phyloP scores from a whole-genome alignment of 371 early-diverging fungal species.

The Mucor sp. region DNA sequence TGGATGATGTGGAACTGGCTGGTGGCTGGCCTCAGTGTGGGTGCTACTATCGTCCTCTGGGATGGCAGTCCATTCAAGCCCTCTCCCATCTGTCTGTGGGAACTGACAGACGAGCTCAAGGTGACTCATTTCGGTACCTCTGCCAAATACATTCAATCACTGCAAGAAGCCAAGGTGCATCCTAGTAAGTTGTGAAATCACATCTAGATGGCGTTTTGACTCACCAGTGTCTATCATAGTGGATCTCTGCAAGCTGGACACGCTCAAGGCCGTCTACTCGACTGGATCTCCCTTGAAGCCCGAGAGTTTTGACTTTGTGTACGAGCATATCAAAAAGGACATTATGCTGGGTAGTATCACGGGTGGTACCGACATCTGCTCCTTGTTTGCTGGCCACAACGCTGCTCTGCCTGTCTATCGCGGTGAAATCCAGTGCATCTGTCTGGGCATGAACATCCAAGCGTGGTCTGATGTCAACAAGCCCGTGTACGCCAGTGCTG shows the following conservation, averaged over 20 bases:
- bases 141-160: conserved; percentile 93
- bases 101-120: conserved; percentile 73
- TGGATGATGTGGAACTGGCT: conserved; percentile 99
- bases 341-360: conserved; percentile 91
- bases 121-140: conserved; percentile 93
- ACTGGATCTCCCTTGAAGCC: conserved; percentile 96
- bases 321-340: conserved; percentile 79
- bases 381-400: conserved; percentile 92
- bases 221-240: conserved; percentile 13
- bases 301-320: conserved; percentile 90
- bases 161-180: conserved; percentile 75
- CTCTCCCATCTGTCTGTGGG: conserved; percentile 74
- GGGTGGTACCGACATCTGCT: conserved; percentile 97
- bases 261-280: conserved; percentile 84
- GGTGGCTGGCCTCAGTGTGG: conserved; percentile 76
- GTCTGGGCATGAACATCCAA: conserved; percentile 94
- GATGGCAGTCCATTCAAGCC: conserved; percentile 97
- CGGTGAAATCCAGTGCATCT: conserved; percentile 93
- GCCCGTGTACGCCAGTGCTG: conserved; percentile 75
- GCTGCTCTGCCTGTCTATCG: conserved; percentile 87
- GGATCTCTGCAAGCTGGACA: conserved; percentile 53
- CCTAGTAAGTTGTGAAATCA: conserved; percentile 50
- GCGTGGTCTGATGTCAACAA: conserved; percentile 79
- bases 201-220: not conserved
- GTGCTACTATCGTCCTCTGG: conserved; percentile 85